phyloP scores from a whole-genome alignment of 2,329 filamentous ascomycete species.

The Beauveria sp. region DNA sequence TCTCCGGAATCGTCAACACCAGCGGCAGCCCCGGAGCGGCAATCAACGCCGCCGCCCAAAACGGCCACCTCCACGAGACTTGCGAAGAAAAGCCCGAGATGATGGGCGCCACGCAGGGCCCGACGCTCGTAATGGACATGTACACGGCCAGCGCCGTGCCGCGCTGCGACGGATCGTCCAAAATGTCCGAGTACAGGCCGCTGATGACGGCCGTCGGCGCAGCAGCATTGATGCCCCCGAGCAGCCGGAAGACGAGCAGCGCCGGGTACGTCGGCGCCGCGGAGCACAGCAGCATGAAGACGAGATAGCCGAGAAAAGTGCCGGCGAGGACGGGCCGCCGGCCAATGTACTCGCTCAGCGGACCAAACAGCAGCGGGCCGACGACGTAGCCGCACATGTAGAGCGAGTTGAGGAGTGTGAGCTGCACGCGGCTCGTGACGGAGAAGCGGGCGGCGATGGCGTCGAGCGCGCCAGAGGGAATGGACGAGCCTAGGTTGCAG shows the following conservation, averaged over 20 bases:
- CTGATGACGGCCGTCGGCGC: constrained; percentile 27
- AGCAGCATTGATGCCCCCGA: constrained; percentile 25
- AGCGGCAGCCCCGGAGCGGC: constrained; percentile 22
- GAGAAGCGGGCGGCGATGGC: constrained; percentile 23
- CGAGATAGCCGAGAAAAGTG: constrained; percentile 25
- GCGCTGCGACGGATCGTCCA: constrained; percentile 23
- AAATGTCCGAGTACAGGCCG: constrained; percentile 26
- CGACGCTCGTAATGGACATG: constrained; percentile 26
- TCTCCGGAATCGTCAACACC: constrained; percentile 34
- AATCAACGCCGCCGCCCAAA: constrained; percentile 31
- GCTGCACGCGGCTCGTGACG: constrained; percentile 19
- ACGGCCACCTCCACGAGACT: constrained; percentile 32
- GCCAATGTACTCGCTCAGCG: constrained; percentile 27
- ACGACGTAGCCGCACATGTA: constrained; percentile 29
- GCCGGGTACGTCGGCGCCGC: constrained; percentile 34
- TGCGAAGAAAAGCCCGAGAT: constrained; percentile 43
- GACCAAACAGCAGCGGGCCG: constrained; percentile 26
- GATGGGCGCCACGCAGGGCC: constrained; percentile 39
- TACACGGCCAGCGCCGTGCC: constrained; percentile 27
- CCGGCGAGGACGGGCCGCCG: constrained; percentile 25
- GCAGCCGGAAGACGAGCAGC: constrained; percentile 33
- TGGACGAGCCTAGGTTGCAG: constrained; percentile 28
- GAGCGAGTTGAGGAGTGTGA: constrained; percentile 27
- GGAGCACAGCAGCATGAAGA: constrained; percentile 28
- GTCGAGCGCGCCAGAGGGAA: constrained; percentile 29